Evolutionary conservation across 164 flowering plant genomes (phyloP).

Genomic region (Protea cynaroides): DNA sequence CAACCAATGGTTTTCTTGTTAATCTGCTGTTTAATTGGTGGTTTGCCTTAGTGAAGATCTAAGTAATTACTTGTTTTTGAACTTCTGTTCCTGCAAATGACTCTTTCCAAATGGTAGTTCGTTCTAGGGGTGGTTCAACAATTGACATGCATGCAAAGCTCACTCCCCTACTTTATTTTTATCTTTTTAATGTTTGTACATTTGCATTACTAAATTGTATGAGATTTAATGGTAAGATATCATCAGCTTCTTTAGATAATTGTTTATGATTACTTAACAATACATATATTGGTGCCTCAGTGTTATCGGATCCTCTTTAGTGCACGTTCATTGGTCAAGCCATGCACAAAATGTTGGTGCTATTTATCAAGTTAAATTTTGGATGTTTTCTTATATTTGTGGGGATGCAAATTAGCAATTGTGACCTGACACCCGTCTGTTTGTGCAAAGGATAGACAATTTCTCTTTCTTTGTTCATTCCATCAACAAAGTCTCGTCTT

Average conservation of each 20-base stretch:
- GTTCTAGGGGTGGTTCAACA: neutral
- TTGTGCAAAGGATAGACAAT: neutral
- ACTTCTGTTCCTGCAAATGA: too few relatives aligned
- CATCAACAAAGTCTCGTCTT: neutral
- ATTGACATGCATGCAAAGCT: too few relatives aligned
- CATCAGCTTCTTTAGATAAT: neutral
- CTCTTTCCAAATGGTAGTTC: too few relatives aligned
- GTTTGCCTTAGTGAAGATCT: neutral
- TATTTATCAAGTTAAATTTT: neutral
- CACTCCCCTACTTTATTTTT: too few relatives aligned
- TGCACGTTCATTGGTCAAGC: too few relatives aligned
- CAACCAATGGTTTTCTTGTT: neutral
- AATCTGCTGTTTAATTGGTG: neutral
- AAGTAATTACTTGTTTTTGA: too few relatives aligned
- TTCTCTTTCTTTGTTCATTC: neutral
- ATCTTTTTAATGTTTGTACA: too few relatives aligned
- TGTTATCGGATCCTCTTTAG: too few relatives aligned
- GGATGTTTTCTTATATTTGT: neutral
- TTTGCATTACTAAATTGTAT: neutral
- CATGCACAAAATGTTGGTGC: neutral
- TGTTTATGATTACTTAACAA: too few relatives aligned
- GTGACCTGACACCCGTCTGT: neutral
- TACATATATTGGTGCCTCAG: too few relatives aligned
- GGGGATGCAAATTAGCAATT: neutral
- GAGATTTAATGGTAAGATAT: neutral